Base-by-base conservation (phyloP, 768 basidiomycete species). In the Phallus indusiatus region DNA sequence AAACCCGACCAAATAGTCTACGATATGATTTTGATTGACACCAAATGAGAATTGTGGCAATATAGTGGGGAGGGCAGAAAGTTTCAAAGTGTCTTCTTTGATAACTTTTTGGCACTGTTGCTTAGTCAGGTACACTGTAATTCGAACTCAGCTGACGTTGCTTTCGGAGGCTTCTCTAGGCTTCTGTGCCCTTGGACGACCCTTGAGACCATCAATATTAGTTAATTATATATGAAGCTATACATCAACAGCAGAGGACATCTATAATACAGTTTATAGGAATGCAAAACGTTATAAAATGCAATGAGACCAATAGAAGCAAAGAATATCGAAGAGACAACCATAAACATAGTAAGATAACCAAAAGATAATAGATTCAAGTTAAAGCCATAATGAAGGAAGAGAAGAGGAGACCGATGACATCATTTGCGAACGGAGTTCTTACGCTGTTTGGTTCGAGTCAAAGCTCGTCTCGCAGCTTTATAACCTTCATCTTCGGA, bases 401-500 rank as follows among this genome's bases (percentile, higher is more conserved):
- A 10, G 14, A 42, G 42, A 12, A 10, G n/a, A 11, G 42, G n/a
- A 42, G 42, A 42, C 3, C 2, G 12, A 42, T 42, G 12, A 4
- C 42, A 5, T 42, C 42, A 42, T 42, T 42, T 42, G 2, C 42
- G 42, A 42, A 42, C n/a, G 4, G 42, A 42, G 12, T 11, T 42
- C 42, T 12, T 14, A 24, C 18, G 42, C 35, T 33, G 48, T 11
- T 53, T 42, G 1, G 50, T 33, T 1, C 48, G 57, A 52, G 42
- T 47, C 6, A 60, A 28, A 20, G 59, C 53, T 33, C 16, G 34
- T 47, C 37, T 21, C 1, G 57, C 57, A 7, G 6, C 28, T 55
- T 72, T 64, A 72, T 90, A 90, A 67, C 76, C 83, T 61, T 78
- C 83, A 56, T 70, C 85, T 54, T 86, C 85, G 65, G 85, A 84